Base-by-base conservation (phyloP, 345 rosid species). In the Viola odorata region DNA sequence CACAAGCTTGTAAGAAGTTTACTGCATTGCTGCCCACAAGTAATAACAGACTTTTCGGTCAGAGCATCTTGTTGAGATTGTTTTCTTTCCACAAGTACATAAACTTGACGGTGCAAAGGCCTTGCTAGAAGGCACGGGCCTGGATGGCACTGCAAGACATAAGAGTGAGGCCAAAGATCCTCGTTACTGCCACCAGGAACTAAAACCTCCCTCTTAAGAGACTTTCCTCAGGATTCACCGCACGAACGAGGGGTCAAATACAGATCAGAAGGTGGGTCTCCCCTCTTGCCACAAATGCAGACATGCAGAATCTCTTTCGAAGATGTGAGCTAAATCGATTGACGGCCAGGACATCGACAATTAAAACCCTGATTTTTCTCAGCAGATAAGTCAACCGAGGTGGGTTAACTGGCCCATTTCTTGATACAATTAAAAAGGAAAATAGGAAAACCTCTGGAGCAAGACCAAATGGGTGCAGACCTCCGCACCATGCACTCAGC, bases 111-210 rank as follows among this genome's bases (percentile, higher is more conserved):
- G 97, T 62, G 99, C 95, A 81, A 94, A 94, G 12, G 89, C 87
- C 79, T 86, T 94, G 65, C 96, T 90, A 55, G 99, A 95, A 75
- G 99, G 97, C 97, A 94, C 9, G 99, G 97, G 53, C 99, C 99
- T 17, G 96, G 99, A 60, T 94, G 99, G 66, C 97, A 94, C 73
- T 88, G 99, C 89, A 94, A 74, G 41, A 94, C 96, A 77, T 97
- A 94, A 64, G 73, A 57, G 72, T 90, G 99, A 66, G 96, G 97
- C 54, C 99, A 94, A 59, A 75, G 69, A 77, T 84, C 82, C 63
- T 89, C 96, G 48, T 73, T 68, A 55, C 67, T 76, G 57, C 51
- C 70, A 60, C 64, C 78, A 40, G 77, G 63, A 48, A 57, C 65
- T 3, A 57, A 66, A 48, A 72, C 53, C 61, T 71, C 84, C 72